Conservation (phyloP, 441 rosid genomes). For the Jatropha multifida region DNA sequence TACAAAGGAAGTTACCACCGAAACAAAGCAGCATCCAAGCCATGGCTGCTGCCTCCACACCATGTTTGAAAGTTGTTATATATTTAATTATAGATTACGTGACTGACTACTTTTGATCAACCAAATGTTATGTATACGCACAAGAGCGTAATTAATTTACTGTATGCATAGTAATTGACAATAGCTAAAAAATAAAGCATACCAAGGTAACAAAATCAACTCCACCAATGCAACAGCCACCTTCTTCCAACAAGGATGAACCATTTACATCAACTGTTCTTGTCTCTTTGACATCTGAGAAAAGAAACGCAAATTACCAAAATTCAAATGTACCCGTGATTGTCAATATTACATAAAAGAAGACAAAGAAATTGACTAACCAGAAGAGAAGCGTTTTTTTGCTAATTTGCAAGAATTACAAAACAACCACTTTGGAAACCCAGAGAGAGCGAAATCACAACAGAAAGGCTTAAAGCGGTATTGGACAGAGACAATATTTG, state of each 20-base stretch:
- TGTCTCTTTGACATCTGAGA: slow-evolving; percentile 34
- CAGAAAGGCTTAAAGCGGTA: slow-evolving; percentile 52
- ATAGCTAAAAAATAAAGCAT: slow-evolving; percentile 20
- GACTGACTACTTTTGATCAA: neutral
- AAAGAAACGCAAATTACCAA: slow-evolving; percentile 4
- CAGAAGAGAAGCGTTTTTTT: slow-evolving; percentile 33
- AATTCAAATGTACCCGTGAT: neutral
- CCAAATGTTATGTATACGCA: too few species aligned
- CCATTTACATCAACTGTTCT: slow-evolving; percentile 6
- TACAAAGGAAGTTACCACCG: neutral
- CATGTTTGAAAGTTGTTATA: neutral
- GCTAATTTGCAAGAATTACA: slow-evolving; percentile 46
- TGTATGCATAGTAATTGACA: neutral
- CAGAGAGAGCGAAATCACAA: slow-evolving; percentile 61
- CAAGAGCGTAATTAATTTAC: too few species aligned
- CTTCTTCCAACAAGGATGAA: slow-evolving; percentile 30
- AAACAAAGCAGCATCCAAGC: neutral
- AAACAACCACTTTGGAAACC: slow-evolving; percentile 65
- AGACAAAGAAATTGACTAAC: slow-evolving; percentile 14
- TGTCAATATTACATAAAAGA: neutral
- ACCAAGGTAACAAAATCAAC: slow-evolving; percentile 84
- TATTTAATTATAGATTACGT: neutral
- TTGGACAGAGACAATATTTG: slow-evolving; percentile 23
- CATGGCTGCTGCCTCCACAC: slow-evolving; percentile 2
- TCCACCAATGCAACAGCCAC: slow-evolving; percentile 55